A percentile compares a stretch with the other conserved stretches of the same genome.
Evolutionary conservation across 768 basidiomycete species (phyloP).

Genomic region (Lactifluus subvellereus): DNA sequence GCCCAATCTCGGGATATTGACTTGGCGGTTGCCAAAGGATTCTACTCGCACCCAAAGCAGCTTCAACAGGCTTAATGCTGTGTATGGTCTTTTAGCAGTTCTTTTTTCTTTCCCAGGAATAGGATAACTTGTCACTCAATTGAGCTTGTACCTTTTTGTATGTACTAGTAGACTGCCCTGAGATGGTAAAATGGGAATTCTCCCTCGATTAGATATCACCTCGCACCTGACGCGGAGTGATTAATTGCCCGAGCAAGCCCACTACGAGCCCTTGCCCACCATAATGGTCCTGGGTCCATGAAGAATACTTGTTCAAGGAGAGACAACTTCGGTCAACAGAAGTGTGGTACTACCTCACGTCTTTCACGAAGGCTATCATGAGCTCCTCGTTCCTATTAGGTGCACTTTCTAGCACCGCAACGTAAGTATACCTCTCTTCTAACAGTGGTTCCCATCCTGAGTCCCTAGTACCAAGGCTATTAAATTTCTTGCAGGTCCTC

Average conservation of each 20-base stretch:
- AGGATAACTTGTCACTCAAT: background rate
- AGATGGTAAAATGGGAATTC: background rate
- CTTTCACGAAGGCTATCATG: constrained; percentile 29
- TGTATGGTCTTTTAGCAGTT: too few relatives aligned
- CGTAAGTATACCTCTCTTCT: constrained; percentile 5
- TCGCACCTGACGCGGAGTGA: too few relatives aligned
- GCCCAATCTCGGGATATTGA: constrained; percentile 63
- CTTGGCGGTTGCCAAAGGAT: constrained; percentile 82
- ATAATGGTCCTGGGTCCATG: background rate
- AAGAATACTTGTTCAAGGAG: background rate
- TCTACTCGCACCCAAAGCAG: constrained; percentile 47
- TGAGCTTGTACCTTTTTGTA: background rate
- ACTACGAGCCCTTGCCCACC: constrained; percentile 1
- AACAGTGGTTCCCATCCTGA: constrained; percentile 11
- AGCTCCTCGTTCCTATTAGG: constrained; percentile 65
- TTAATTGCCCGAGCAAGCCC: background rate
- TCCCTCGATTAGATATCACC: too few relatives aligned
- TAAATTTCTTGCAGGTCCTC: constrained; percentile 74
- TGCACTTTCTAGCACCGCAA: constrained; percentile 57
- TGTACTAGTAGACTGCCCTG: background rate
- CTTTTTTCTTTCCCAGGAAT: background rate
- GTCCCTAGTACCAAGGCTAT: constrained; percentile 43
- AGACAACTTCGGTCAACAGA: background rate
- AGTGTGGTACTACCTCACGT: background rate
- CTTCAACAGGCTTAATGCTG: constrained; percentile 10